phyloP scores from a whole-genome alignment of 371 early-diverging fungal species.

The Mortierella polycephala region DNA sequence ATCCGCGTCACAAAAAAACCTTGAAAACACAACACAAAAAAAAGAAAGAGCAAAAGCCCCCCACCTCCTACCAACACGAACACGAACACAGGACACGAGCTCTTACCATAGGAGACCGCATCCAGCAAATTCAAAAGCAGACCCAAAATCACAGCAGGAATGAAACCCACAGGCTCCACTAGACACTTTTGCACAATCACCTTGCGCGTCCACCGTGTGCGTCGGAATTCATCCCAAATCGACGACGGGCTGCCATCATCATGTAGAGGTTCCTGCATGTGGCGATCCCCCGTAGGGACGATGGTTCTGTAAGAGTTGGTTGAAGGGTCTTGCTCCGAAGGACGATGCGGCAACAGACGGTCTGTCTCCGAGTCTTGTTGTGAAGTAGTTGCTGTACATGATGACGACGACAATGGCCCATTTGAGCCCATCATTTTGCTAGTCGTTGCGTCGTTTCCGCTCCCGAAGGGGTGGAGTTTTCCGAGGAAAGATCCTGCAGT shows the following conservation, averaged over 20 bases:
- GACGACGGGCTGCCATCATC: conserved; percentile 23
- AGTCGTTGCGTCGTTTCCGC: conserved; percentile 2
- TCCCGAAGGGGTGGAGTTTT: conserved; percentile 8
- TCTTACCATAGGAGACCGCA: conserved; percentile 86
- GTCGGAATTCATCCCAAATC: conserved; percentile 33
- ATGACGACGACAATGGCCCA: conserved; percentile 16
- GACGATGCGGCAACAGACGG: conserved; percentile 25
- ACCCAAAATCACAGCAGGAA: conserved; percentile 93
- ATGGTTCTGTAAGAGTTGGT: conserved; percentile 18
- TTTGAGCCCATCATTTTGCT: conserved; percentile 11
- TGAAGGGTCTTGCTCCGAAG: conserved; percentile 11
- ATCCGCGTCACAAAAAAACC: not conserved
- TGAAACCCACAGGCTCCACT: conserved; percentile 63
- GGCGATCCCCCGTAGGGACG: conserved; percentile 7
- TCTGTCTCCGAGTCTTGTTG: conserved; percentile 23
- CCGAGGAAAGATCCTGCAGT: not conserved
- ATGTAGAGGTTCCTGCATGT: conserved; percentile 10
- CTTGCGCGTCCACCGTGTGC: conserved; percentile 36
- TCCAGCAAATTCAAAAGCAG: conserved; percentile 92
- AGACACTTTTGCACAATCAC: conserved; percentile 42
- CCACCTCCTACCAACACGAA: not conserved
- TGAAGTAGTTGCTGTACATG: not conserved
- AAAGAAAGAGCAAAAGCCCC: conserved; percentile 5
- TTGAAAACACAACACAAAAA: conserved; percentile 5
- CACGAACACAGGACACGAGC: not conserved